Conservation (phyloP, 441 rosid genomes). For the Raphanus hybrid region DNA sequence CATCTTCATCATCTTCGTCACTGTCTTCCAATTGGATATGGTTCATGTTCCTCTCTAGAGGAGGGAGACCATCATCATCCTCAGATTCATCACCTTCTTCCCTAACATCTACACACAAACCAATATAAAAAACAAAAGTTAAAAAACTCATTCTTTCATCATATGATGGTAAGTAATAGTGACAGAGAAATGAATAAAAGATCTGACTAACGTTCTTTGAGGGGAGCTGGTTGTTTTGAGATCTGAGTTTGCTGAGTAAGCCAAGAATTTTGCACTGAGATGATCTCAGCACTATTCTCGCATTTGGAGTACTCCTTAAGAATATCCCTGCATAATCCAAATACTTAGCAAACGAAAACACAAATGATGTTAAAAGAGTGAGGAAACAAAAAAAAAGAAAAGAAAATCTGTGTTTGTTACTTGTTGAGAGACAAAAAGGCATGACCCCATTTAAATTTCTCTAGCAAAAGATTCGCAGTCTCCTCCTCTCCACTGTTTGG, state of each 20-base stretch:
- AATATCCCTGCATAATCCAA: constrained; percentile 62
- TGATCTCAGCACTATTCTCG: constrained; percentile 73
- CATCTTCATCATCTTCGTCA: constrained; percentile 47
- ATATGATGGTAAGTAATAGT: background rate
- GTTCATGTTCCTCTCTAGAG: constrained; percentile 80
- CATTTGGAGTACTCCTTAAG: constrained; percentile 84
- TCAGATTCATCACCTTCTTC: constrained; percentile 53
- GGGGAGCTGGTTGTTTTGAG: constrained; percentile 52
- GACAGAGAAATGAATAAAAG: background rate
- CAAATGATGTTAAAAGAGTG: background rate
- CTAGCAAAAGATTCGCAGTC: constrained; percentile 75
- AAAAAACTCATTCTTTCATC: background rate
- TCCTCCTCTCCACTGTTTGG: constrained; percentile 83
- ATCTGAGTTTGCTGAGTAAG: constrained; percentile 71
- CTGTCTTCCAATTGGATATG: constrained; percentile 63
- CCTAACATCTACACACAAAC: no score
- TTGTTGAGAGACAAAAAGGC: constrained; percentile 91
- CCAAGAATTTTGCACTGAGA: constrained; percentile 87
- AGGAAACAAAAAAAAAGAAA: no score
- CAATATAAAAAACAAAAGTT: background rate
- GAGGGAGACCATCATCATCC: constrained; percentile 86
- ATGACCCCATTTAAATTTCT: constrained; percentile 99
- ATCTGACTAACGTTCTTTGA: constrained; percentile 50
- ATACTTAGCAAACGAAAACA: background rate
- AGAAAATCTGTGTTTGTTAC: constrained; percentile 40